phyloP scores from a whole-genome alignment of 2,329 filamentous ascomycete species.

The Exophiala alcalophila region DNA sequence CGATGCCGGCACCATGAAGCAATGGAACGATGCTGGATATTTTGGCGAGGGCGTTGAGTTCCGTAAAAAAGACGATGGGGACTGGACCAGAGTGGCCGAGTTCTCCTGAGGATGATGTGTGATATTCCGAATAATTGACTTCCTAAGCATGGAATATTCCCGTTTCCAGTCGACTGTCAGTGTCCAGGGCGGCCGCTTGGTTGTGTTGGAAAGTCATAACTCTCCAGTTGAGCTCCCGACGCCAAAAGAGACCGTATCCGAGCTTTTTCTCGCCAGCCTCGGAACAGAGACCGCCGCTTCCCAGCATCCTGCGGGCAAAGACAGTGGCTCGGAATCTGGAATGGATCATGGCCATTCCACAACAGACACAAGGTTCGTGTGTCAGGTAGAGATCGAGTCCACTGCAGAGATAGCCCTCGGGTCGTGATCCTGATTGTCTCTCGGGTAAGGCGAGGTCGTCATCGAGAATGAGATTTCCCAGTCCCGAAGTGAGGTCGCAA shows the following conservation, averaged over 20 bases:
- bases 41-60: slow-evolving; percentile 89
- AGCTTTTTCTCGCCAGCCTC: slow-evolving; percentile 33
- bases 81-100: slow-evolving; percentile 52
- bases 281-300: slow-evolving; percentile 78
- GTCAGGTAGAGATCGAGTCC: slow-evolving; percentile 91
- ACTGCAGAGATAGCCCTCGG: slow-evolving; percentile 88
- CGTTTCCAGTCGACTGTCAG: slow-evolving; percentile 20
- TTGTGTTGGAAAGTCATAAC: slow-evolving; percentile 48
- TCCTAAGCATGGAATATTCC: slow-evolving; percentile 32
- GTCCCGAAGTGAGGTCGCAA: slow-evolving; percentile 16
- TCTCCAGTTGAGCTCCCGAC: slow-evolving; percentile 54
- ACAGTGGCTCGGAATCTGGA: slow-evolving; percentile 85
- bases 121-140: slow-evolving; percentile 30
- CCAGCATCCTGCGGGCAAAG: slow-evolving; percentile 73
- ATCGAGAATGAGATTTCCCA: slow-evolving; percentile 17
- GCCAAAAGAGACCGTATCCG: slow-evolving; percentile 63
- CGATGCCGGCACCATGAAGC: slow-evolving; percentile 78
- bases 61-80: slow-evolving; percentile 53
- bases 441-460: slow-evolving; percentile 10
- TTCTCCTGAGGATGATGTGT: slow-evolving; percentile 48
- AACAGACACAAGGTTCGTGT: slow-evolving; percentile 95
- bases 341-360: slow-evolving; percentile 92
- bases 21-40: slow-evolving; percentile 89
- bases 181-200: slow-evolving; percentile 26
- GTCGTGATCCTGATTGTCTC: slow-evolving; percentile 48